Evolutionary conservation across 1,284 basidiomycete species (phyloP).

Genomic region (Puccinia horiana): DNA sequence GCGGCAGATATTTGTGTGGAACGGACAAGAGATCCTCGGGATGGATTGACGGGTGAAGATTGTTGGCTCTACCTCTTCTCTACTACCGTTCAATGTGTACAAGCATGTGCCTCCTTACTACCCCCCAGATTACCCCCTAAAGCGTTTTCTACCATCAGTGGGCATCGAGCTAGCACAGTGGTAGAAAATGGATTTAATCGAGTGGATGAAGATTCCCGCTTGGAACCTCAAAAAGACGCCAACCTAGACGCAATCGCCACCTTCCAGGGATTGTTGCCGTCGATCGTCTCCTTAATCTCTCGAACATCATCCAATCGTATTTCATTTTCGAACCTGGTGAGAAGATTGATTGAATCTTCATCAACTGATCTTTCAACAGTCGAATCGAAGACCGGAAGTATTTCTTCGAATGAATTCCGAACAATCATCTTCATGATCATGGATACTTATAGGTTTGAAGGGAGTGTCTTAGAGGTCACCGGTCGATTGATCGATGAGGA

Average conservation of each 20-base stretch:
- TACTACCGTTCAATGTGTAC: slow-evolving; percentile 76
- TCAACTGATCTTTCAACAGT: slow-evolving; percentile 58
- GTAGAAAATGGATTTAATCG: not conserved
- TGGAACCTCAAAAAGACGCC: slow-evolving; percentile 11
- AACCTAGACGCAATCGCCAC: slow-evolving; percentile 62
- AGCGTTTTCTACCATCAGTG: not conserved
- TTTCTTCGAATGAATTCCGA: slow-evolving; percentile 82
- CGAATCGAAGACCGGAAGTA: slow-evolving; percentile 54
- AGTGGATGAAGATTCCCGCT: not conserved
- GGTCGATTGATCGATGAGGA: slow-evolving; percentile 81
- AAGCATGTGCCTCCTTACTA: slow-evolving; percentile 64
- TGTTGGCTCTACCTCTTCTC: slow-evolving; percentile 85
- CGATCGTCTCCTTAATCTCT: slow-evolving; percentile 81
- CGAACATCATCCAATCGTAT: slow-evolving; percentile 73
- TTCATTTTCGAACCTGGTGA: slow-evolving; percentile 88
- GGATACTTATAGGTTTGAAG: slow-evolving; percentile 86
- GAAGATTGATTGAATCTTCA: slow-evolving; percentile 71
- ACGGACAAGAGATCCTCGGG: slow-evolving; percentile 40
- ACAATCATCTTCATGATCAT: slow-evolving; percentile 89
- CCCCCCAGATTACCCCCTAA: not conserved
- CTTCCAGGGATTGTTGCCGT: slow-evolving; percentile 75
- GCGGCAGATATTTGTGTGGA: slow-evolving; percentile 53
- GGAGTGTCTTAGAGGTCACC: slow-evolving; percentile 84
- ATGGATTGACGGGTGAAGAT: slow-evolving; percentile 69
- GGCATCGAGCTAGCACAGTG: not conserved